phyloP scores from a whole-genome alignment of 345 rosid genomes.

The Populus pruinosa region DNA sequence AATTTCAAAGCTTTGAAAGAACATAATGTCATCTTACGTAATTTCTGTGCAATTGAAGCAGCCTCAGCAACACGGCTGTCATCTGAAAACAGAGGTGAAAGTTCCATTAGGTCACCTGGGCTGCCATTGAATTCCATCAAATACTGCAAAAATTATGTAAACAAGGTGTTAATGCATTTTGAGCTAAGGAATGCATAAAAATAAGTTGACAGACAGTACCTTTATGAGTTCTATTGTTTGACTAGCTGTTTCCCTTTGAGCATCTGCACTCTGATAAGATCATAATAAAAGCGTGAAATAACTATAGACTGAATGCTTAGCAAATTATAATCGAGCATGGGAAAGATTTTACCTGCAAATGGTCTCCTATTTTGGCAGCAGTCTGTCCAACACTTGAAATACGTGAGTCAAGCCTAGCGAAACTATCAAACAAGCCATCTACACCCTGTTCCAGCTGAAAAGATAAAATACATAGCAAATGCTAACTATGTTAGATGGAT shows the following conservation, averaged over 20 bases:
- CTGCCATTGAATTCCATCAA: constrained; percentile 97
- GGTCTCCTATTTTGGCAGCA: constrained; percentile 99
- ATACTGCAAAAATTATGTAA: constrained; percentile 56
- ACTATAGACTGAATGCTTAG: background rate
- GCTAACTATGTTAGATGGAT: background rate
- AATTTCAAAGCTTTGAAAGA: background rate
- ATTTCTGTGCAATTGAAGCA: constrained; percentile 94
- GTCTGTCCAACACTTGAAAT: constrained; percentile 99
- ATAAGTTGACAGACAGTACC: constrained; percentile 40
- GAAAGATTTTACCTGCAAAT: constrained; percentile 67
- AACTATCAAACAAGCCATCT: constrained; percentile 86
- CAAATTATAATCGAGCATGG: background rate
- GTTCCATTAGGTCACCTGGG: constrained; percentile 99
- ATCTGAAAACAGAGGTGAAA: constrained; percentile 95
- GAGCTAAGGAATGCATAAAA: constrained; percentile 8
- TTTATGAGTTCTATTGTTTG: constrained; percentile 96
- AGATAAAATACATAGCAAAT: constrained; percentile 3
- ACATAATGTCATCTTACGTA: constrained; percentile 51
- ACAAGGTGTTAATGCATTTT: constrained; percentile 16
- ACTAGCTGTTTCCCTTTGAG: constrained; percentile 98
- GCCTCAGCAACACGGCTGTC: constrained; percentile 99
- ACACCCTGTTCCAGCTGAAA: constrained; percentile 88
- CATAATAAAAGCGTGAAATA: constrained; percentile 9
- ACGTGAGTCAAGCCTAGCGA: constrained; percentile 87
- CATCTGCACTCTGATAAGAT: constrained; percentile 85